phyloP scores from a whole-genome alignment of 306 rosid genomes.

The Senna siamea region DNA sequence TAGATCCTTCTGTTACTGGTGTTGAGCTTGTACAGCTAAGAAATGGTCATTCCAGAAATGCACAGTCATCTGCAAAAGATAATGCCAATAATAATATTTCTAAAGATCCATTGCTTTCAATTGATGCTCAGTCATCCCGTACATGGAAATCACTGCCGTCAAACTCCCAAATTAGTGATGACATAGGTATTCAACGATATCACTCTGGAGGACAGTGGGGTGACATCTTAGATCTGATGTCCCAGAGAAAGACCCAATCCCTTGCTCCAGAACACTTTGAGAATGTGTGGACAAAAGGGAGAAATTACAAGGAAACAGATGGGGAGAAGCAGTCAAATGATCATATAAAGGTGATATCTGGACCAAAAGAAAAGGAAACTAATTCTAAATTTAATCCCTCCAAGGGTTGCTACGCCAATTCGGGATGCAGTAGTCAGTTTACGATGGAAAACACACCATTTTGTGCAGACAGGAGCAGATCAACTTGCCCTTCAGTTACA shows the following conservation, averaged over 20 bases:
- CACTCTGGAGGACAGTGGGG: slow-evolving; percentile 86
- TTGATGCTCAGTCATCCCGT: slow-evolving; percentile 70
- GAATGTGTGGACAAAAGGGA: slow-evolving; percentile 92
- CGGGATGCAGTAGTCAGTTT: slow-evolving; percentile 48
- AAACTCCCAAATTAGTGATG: slow-evolving; percentile 54
- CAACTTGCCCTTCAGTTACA: slow-evolving; percentile 42
- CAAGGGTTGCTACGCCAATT: slow-evolving; percentile 45
- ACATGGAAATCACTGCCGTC: slow-evolving; percentile 66
- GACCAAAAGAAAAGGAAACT: slow-evolving; percentile 48
- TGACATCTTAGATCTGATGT: slow-evolving; percentile 73
- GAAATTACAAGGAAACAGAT: slow-evolving; percentile 65
- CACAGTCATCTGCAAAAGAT: slow-evolving; percentile 41
- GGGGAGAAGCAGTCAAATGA: slow-evolving; percentile 53
- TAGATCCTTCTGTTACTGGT: slow-evolving; percentile 86
- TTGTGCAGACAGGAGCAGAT: slow-evolving; percentile 45
- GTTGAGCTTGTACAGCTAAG: slow-evolving; percentile 85
- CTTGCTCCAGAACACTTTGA: slow-evolving; percentile 96
- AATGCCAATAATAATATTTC: slow-evolving; percentile 47
- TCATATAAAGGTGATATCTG: slow-evolving; percentile 46
- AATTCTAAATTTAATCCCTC: slow-evolving; percentile 48
- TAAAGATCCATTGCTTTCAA: slow-evolving; percentile 80
- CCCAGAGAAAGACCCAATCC: slow-evolving; percentile 80
- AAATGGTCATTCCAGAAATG: slow-evolving; percentile 58
- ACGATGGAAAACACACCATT: slow-evolving; percentile 40
- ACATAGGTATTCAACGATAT: slow-evolving; percentile 52